phyloP scores from a whole-genome alignment of 352 stramenopile species.

The Phytophthora foliorum region DNA sequence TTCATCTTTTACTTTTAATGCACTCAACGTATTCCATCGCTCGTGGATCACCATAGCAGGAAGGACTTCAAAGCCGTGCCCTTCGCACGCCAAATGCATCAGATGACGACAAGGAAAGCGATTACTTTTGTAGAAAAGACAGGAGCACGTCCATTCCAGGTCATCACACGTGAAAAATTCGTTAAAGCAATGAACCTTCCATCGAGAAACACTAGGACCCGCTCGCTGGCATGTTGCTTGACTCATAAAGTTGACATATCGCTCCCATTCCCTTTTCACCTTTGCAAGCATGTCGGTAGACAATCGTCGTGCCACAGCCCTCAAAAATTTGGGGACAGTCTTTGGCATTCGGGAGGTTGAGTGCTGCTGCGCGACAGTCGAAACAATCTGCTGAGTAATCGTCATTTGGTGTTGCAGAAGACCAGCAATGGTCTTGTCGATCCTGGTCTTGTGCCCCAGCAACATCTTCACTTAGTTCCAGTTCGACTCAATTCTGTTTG shows the following conservation, averaged over 20 bases:
- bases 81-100: conserved; percentile 10
- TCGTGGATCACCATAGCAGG: conserved; percentile 2
- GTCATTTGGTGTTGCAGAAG: neutral
- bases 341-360: neutral
- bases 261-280: conserved; percentile 27
- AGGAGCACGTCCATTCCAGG: conserved; percentile 6
- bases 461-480: neutral
- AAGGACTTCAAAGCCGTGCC: conserved; percentile 8
- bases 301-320: neutral
- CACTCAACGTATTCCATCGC: conserved; percentile 6
- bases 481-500: conserved; percentile 1
- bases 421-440: neutral
- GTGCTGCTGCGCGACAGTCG: neutral
- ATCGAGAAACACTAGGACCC: conserved; percentile 10
- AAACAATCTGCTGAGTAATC: conserved; percentile 19
- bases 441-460: neutral
- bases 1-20: conserved; percentile 4
- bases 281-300: neutral
- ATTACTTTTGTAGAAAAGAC: conserved; percentile 12
- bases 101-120: conserved; percentile 19
- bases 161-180: neutral
- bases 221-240: conserved; percentile 31
- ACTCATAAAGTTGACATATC: conserved; percentile 22
- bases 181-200: neutral
- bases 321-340: conserved; percentile 9